These are phyloP conservation scores for Arabidopsis suecica DNA, from an alignment of 345 rosid species.

Conservation along the genomic window DNA sequence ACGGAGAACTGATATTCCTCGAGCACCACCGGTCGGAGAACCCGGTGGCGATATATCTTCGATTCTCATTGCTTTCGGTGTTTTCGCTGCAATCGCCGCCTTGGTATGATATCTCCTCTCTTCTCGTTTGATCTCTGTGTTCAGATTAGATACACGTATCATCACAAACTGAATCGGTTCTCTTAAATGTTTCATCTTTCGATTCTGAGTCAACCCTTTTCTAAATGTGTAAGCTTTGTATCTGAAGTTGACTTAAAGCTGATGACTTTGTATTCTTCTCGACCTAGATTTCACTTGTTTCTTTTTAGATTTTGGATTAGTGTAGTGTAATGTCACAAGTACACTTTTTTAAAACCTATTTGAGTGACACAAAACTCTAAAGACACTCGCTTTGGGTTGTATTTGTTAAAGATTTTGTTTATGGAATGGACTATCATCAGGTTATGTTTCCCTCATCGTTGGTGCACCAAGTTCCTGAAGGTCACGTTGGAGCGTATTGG, in stretches of 20 bases:
- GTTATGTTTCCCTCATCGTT: constrained; percentile 61
- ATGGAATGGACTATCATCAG: constrained; percentile 44
- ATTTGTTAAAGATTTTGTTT: neutral
- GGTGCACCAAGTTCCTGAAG: constrained; percentile 92
- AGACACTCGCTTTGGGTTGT: neutral
- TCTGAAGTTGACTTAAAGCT: constrained; percentile 25
- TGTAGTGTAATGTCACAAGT: neutral
- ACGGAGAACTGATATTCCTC: constrained; percentile 44
- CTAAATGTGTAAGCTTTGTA: constrained; percentile 9
- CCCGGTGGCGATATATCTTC: constrained; percentile 46
- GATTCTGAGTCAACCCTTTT: neutral
- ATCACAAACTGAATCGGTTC: neutral
- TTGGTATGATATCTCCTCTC: constrained; percentile 44
- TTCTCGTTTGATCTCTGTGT: neutral
- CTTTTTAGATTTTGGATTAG: neutral
- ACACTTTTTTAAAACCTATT: neutral
- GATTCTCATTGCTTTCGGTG: constrained; percentile 46
- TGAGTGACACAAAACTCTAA: neutral
- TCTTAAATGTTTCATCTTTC: neutral
- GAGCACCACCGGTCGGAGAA: constrained; percentile 30
- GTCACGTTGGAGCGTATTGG: constrained; percentile 97
- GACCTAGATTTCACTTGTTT: constrained; percentile 8
- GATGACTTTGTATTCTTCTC: constrained; percentile 4
- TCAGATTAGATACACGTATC: neutral
- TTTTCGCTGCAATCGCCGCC: constrained; percentile 49